Conservation (phyloP, 805 yeast species). For the Yarrowia keelungensis region DNA sequence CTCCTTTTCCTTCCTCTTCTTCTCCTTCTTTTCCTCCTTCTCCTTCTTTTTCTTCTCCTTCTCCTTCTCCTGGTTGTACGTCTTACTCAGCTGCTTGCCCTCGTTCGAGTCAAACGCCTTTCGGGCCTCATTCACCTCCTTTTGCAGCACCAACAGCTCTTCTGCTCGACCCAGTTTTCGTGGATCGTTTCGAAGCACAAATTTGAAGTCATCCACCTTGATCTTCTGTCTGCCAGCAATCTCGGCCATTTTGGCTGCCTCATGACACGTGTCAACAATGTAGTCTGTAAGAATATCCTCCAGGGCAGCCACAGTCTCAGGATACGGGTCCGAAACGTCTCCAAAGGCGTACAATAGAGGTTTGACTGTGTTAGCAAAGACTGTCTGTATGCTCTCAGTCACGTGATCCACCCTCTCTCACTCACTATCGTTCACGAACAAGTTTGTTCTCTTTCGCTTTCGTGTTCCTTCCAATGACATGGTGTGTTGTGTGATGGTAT, state of each 20-base stretch:
- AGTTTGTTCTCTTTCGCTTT: constrained; percentile 53
- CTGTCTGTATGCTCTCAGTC: no score
- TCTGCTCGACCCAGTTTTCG: constrained; percentile 72
- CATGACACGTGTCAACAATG: constrained; percentile 65
- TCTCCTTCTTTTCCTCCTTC: constrained; percentile 43
- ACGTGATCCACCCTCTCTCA: not conserved
- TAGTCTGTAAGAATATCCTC: constrained; percentile 74
- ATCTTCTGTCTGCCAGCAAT: constrained; percentile 65
- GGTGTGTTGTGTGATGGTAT: constrained; percentile 5
- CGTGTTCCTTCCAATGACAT: constrained; percentile 39
- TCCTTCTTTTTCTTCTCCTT: constrained; percentile 47
- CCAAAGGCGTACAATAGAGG: constrained; percentile 75
- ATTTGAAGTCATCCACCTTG: constrained; percentile 74
- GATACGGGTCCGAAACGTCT: constrained; percentile 69
- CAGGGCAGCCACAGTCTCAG: constrained; percentile 67
- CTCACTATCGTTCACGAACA: constrained; percentile 56
- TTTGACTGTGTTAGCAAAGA: constrained; percentile 49
- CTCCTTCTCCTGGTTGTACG: constrained; percentile 45
- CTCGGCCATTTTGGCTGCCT: constrained; percentile 59
- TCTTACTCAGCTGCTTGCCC: constrained; percentile 51
- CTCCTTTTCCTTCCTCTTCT: constrained; percentile 50
- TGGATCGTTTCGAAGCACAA: constrained; percentile 70
- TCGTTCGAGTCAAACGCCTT: constrained; percentile 71
- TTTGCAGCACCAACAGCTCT: constrained; percentile 65
- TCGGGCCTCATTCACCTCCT: constrained; percentile 68